A percentile compares a stretch with the other conserved stretches of the same genome.
phyloP scores from a whole-genome alignment of 305 asterid genomes.

The Fraxinus ornus region DNA sequence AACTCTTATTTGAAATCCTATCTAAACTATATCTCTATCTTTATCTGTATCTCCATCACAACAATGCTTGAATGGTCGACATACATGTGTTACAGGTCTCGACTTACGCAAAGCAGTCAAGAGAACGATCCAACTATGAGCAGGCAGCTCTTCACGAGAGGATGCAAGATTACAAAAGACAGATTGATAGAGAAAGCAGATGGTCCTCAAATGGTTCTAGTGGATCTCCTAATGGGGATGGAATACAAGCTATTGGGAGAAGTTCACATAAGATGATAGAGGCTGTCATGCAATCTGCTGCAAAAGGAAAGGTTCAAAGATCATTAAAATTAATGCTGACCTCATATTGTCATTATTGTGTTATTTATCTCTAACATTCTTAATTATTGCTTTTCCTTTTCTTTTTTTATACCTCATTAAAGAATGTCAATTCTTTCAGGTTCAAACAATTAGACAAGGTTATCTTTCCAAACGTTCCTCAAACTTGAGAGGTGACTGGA shows the following conservation, averaged over 20 bases:
- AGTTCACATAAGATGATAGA: conserved; percentile 99
- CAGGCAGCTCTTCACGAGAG: conserved; percentile 97
- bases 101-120: conserved; percentile 93
- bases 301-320: conserved; percentile 85
- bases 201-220: conserved; percentile 84
- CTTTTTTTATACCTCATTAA: not conserved
- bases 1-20: not conserved
- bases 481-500: conserved; percentile 99
- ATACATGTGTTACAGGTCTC: conserved; percentile 58
- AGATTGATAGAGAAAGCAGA: conserved; percentile 90
- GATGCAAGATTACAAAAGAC: conserved; percentile 97
- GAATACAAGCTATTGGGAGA: conserved; percentile 92
- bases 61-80: conserved; percentile 11
- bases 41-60: not conserved
- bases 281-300: conserved; percentile 97
- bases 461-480: conserved; percentile 98
- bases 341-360: conserved; percentile 17
- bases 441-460: conserved; percentile 98
- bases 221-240: conserved; percentile 98
- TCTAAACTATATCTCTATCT: not conserved
- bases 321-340: conserved; percentile 17
- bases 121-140: conserved; percentile 92
- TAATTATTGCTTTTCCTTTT: conserved; percentile 13
- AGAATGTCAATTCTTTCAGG: conserved; percentile 50
- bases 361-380: not conserved